A percentile compares a stretch with the other conserved stretches of the same genome.
These are phyloP conservation scores for Euphorbia pulcherrima DNA, from an alignment of 345 rosid species.

Conservation along the genomic window DNA sequence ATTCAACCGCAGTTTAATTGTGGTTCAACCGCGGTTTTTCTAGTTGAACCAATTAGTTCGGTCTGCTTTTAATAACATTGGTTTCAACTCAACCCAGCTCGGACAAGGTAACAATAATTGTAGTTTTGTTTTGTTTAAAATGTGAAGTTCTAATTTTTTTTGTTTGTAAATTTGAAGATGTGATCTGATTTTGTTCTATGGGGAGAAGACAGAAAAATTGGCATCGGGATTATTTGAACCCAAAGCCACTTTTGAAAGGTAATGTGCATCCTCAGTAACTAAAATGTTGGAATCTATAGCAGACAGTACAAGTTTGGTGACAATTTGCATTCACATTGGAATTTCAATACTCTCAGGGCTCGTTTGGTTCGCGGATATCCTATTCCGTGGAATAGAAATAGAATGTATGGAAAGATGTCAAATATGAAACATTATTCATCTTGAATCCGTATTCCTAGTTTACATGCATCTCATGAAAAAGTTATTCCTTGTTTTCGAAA, in stretches of 20 bases:
- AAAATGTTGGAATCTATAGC: slow-evolving; percentile 4
- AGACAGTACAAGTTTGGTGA: slow-evolving; percentile 48
- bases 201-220: slow-evolving; percentile 66
- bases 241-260: slow-evolving; percentile 82
- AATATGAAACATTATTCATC: no score
- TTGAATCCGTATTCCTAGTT: no score
- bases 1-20: no score
- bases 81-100: slow-evolving; percentile 89
- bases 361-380: no score
- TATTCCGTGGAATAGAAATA: no score
- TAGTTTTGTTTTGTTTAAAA: background rate
- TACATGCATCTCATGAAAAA: no score
- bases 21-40: no score
- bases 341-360: slow-evolving; percentile 9
- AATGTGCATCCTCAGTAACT: background rate
- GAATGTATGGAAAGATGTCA: no score
- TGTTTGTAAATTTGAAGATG: slow-evolving; percentile 40
- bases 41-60: no score
- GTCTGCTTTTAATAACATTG: no score
- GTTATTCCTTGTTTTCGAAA: no score
- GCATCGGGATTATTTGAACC: slow-evolving; percentile 85
- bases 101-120: slow-evolving; percentile 53
- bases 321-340: slow-evolving; percentile 1
- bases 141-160: background rate
- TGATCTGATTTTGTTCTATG: slow-evolving; percentile 64